Evolutionary conservation across 2,329 filamentous ascomycete genomes (phyloP), one percentile per base, ranked within the genome.

Genomic region (Ophiosphaerella korrae): DNA sequence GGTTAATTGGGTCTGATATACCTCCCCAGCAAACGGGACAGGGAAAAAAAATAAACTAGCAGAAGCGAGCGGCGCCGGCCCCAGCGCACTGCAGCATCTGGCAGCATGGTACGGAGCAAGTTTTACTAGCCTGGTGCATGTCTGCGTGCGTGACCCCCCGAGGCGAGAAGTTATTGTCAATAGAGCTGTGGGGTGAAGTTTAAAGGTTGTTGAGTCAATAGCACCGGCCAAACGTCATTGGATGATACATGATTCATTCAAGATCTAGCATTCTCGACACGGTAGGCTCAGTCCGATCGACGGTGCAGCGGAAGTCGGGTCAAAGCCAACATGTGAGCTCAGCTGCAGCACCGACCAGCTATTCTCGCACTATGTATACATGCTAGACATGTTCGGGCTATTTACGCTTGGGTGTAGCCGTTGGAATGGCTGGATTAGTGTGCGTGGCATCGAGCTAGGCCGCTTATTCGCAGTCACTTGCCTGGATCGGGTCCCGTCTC

Each of bases 1-100:
- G 44, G 45, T 57, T 59, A 59, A 31, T 52, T 48, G 46, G 39
- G 44, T 38, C 41, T 48, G 44, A 23, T 42, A 46, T 50, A 37
- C 21, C 29, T 36, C 24, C 35, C 48, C 42, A 46, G 26, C 38
- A 33, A 6, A 39, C 26, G 34, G 31, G 11, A 46, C 49, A 52
- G 42, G 33, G 38, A 26, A 34, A 41, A 35, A 14, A 41, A 35
- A 14, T 16, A 47, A 42, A 48, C 44, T 48, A 48, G 54, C 48
- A 55, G 48, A 38, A 49, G 42, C 43, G 32, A 35, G 16, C 36
- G 42, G 13, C 29, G 35, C 38, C 43, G 24, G 41, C 26, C 32
- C 38, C 41, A 32, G 38, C 26, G 26, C 36, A 32, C 18, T 44
- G 50, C 43, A 52, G 53, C 45, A 36, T 52, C 45, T 38, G 43